Conservation (phyloP, 768 basidiomycete genomes). For the Clitopilus hobsonii region DNA sequence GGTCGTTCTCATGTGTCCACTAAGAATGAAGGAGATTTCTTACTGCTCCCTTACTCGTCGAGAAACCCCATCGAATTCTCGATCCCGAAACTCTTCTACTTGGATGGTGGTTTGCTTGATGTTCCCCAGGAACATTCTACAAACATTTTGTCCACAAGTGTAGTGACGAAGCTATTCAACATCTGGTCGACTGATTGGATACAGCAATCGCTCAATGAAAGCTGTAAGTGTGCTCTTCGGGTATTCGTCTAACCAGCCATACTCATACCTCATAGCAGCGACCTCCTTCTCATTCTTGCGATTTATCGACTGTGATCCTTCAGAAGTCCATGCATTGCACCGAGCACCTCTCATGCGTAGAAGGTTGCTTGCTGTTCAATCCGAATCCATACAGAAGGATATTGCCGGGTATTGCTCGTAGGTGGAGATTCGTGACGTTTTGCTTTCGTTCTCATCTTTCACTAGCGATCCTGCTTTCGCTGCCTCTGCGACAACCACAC, state of each 20-base stretch:
- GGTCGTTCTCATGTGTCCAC: constrained; percentile 77
- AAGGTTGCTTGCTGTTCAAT: constrained; percentile 34
- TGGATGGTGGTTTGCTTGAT: constrained; percentile 68
- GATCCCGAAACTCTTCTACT: constrained; percentile 73
- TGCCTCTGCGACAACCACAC: constrained; percentile 26
- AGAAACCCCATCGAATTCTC: constrained; percentile 78
- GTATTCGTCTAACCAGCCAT: not conserved
- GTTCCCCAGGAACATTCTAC: constrained; percentile 54
- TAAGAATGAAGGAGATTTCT: constrained; percentile 76
- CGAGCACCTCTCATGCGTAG: constrained; percentile 56
- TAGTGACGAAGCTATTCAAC: constrained; percentile 67
- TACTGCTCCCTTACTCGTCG: constrained; percentile 81
- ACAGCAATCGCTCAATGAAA: constrained; percentile 59
- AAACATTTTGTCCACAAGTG: constrained; percentile 45
- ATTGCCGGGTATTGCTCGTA: not conserved
- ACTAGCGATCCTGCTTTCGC: constrained; percentile 57
- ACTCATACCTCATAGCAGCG: constrained; percentile 19
- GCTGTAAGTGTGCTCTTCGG: constrained; percentile 37
- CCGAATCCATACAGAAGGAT: not conserved
- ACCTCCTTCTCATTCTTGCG: constrained; percentile 80
- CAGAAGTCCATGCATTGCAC: constrained; percentile 62
- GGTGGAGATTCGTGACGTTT: too few relatives aligned
- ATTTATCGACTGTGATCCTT: constrained; percentile 56
- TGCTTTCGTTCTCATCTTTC: too few relatives aligned
- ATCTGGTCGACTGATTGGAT: constrained; percentile 91